These are phyloP conservation scores for Blastocystis sp. DNA, from an alignment of 352 stramenopile genomes.

Conservation along the genomic window DNA sequence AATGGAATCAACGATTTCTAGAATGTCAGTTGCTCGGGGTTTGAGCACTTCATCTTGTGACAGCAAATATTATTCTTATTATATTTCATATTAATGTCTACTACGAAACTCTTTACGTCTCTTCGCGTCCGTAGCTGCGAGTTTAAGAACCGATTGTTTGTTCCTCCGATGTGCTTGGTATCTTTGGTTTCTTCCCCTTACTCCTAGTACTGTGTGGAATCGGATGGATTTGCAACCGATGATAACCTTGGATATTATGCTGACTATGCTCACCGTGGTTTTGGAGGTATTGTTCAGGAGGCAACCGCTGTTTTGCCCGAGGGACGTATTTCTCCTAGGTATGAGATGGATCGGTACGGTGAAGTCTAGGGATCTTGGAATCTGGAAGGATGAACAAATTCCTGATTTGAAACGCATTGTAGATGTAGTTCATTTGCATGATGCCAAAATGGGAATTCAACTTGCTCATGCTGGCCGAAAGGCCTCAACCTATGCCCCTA, in stretches of 20 bases:
- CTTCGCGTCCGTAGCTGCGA: background rate
- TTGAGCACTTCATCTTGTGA: background rate
- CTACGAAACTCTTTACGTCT: constrained; percentile 43
- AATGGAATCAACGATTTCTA: no score
- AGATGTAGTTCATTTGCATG: background rate
- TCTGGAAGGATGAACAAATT: constrained; percentile 48
- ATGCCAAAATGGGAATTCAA: constrained; percentile 50
- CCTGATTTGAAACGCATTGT: constrained; percentile 6
- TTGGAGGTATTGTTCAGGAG: constrained; percentile 45
- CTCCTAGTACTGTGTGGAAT: background rate
- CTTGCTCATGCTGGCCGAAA: constrained; percentile 34
- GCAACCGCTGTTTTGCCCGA: constrained; percentile 19
- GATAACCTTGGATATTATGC: constrained; percentile 11
- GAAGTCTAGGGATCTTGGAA: constrained; percentile 16
- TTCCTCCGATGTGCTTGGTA: constrained; percentile 48
- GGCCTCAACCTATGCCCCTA: background rate
- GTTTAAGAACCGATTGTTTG: constrained; percentile 26
- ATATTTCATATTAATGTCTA: background rate
- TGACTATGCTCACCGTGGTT: constrained; percentile 35
- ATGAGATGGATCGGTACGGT: background rate
- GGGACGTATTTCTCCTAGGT: constrained; percentile 35
- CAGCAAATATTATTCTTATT: background rate
- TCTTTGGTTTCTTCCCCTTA: background rate
- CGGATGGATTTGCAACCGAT: constrained; percentile 8
- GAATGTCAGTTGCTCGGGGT: no score